phyloP scores from a whole-genome alignment of 306 rosid species.

The Alnus glutinosa region DNA sequence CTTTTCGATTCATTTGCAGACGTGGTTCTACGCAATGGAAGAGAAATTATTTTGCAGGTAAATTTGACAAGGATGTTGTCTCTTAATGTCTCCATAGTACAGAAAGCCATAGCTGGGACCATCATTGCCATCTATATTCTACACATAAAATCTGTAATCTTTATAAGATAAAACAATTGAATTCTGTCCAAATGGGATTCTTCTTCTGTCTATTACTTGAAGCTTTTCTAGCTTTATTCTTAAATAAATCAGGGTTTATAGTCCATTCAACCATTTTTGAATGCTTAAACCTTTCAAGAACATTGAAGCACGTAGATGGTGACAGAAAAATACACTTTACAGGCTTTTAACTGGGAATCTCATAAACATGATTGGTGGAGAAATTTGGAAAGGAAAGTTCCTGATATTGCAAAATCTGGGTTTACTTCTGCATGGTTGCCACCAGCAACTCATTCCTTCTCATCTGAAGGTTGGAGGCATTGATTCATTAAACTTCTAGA shows the following conservation, averaged over 20 bases:
- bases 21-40: constrained; percentile 61
- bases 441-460: constrained; percentile 75
- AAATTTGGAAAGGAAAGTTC: constrained; percentile 65
- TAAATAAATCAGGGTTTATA: constrained; percentile 3
- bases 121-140: neutral
- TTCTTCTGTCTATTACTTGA: neutral
- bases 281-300: constrained; percentile 1
- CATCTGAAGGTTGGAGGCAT: constrained; percentile 66
- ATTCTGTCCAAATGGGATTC: neutral
- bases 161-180: neutral
- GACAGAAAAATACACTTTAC: constrained; percentile 25
- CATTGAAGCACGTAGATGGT: constrained; percentile 9
- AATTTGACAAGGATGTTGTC: constrained; percentile 13
- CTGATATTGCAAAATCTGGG: constrained; percentile 75
- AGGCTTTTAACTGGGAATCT: constrained; percentile 98
- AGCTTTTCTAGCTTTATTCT: neutral
- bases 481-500: neutral
- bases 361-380: constrained; percentile 80
- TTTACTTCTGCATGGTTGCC: constrained; percentile 93
- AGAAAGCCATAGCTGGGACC: neutral
- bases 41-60: constrained; percentile 87
- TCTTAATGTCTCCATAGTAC: neutral
- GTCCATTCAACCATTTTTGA: constrained; percentile 16
- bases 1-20: constrained; percentile 40
- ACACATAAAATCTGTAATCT: neutral